A percentile compares a stretch with the other conserved stretches of the same genome.
These are phyloP conservation scores for Pyronema domesticum DNA, from an alignment of 495 filamentous ascomycete genomes.

Conservation along the genomic window DNA sequence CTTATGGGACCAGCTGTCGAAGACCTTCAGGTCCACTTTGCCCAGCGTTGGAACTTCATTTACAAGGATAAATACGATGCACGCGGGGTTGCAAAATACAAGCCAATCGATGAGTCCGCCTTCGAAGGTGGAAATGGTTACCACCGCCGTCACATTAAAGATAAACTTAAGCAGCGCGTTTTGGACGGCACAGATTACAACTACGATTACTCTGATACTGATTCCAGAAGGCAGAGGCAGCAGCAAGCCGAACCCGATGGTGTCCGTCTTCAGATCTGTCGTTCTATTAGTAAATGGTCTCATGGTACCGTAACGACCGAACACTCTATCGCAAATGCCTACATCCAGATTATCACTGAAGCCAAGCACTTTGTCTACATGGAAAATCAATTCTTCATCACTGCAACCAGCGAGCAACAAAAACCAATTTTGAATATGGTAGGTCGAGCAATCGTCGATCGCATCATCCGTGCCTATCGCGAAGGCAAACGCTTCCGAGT, in stretches of 20 bases:
- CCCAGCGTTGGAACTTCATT: constrained; percentile 87
- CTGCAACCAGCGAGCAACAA: constrained; percentile 59
- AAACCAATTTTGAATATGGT: constrained; percentile 73
- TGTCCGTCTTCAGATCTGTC: constrained; percentile 48
- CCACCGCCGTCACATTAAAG: constrained; percentile 14
- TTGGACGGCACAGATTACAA: background rate
- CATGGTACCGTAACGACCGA: constrained; percentile 22
- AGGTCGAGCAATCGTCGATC: constrained; percentile 71
- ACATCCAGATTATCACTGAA: constrained; percentile 62
- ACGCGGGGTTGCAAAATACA: constrained; percentile 45
- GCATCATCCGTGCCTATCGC: constrained; percentile 60
- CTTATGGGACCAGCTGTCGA: constrained; percentile 62
- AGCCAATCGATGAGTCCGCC: constrained; percentile 27
- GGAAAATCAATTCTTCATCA: constrained; percentile 98
- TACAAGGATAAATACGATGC: constrained; percentile 63
- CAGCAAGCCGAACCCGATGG: constrained; percentile 27
- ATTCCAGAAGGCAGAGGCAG: background rate
- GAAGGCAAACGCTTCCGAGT: constrained; percentile 63
- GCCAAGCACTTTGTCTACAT: constrained; percentile 82
- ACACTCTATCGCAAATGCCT: constrained; percentile 82
- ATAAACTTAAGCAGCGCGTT: constrained; percentile 16
- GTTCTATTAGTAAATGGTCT: constrained; percentile 30
- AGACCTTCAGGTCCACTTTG: constrained; percentile 63
- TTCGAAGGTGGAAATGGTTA: constrained; percentile 9
- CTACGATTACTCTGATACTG: no score